A percentile compares a stretch with the other conserved stretches of the same genome.
phyloP scores from a whole-genome alignment of 345 rosid genomes.

The Eucalyptus dawsonii region DNA sequence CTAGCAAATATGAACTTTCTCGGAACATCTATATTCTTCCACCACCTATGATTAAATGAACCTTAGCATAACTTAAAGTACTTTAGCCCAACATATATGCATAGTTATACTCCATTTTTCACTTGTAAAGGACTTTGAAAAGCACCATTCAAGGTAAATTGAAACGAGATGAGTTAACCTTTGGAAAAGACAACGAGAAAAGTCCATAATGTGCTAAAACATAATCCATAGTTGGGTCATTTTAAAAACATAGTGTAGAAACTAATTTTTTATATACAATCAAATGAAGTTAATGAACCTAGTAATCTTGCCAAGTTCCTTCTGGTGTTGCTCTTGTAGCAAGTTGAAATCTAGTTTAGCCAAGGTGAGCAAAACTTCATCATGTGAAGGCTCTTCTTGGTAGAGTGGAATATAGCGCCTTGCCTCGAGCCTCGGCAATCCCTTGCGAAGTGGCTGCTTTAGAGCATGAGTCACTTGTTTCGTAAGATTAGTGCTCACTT shows the following conservation, averaged over 20 bases:
- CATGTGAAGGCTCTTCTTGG: not conserved
- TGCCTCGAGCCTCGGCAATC: not conserved
- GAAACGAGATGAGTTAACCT: not conserved
- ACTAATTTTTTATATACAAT: too few relatives aligned
- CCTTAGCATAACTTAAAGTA: not conserved
- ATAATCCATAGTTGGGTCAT: too few relatives aligned
- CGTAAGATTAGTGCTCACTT: not conserved
- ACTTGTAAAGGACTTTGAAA: not conserved
- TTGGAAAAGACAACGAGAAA: not conserved
- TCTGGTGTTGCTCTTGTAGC: too few relatives aligned
- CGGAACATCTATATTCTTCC: not conserved
- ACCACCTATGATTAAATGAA: not conserved
- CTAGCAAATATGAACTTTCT: constrained; percentile 1
- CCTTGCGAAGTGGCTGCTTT: not conserved
- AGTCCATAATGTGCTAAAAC: too few relatives aligned
- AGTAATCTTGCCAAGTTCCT: too few relatives aligned
- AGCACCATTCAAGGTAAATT: not conserved
- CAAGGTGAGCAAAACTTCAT: too few relatives aligned
- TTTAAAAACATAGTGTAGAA: too few relatives aligned
- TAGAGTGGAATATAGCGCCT: not conserved
- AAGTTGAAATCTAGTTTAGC: too few relatives aligned
- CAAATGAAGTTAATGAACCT: too few relatives aligned
- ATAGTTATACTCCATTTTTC: not conserved
- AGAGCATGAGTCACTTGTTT: not conserved
- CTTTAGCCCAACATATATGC: not conserved